These are phyloP conservation scores for Euphorbia schlechtendalii DNA, from an alignment of 441 rosid species.

Conservation along the genomic window DNA sequence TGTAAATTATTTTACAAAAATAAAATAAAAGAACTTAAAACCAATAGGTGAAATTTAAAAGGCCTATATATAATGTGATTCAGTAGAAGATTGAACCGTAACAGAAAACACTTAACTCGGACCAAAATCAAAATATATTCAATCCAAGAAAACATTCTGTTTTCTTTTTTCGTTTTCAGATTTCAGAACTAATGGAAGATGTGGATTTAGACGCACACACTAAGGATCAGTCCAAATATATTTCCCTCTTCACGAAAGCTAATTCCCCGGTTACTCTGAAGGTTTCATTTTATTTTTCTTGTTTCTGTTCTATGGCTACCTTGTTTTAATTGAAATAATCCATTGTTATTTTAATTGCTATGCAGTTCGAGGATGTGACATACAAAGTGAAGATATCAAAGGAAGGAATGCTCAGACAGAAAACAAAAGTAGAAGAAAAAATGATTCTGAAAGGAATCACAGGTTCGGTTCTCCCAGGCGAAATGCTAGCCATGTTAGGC, in stretches of 20 bases:
- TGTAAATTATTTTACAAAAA: too few relatives aligned
- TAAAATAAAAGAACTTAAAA: too few relatives aligned
- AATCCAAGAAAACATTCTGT: neutral
- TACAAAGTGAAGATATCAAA: constrained; percentile 36
- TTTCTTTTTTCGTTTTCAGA: neutral
- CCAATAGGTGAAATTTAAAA: too few relatives aligned
- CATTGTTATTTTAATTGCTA: too few relatives aligned
- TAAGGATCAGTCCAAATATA: constrained; percentile 20
- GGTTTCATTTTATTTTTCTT: constrained; percentile 17
- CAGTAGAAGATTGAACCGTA: too few relatives aligned
- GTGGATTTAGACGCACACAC: constrained; percentile 27
- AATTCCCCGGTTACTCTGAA: constrained; percentile 38
- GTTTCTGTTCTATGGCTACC: too few relatives aligned
- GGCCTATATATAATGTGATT: too few relatives aligned
- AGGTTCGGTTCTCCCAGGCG: constrained; percentile 51
- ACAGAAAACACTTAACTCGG: too few relatives aligned
- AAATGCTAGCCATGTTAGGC: constrained; percentile 58
- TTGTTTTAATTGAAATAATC: too few relatives aligned
- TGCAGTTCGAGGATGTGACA: constrained; percentile 49
- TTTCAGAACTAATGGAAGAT: neutral
- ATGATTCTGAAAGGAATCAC: constrained; percentile 43
- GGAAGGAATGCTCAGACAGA: constrained; percentile 15
- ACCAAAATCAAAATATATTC: neutral
- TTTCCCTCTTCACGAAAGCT: constrained; percentile 29
- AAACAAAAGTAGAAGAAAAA: constrained; percentile 27